A percentile compares a stretch with the other conserved stretches of the same genome.
These are phyloP conservation scores for Phylloporus arenicola DNA, from an alignment of 768 basidiomycete species.

Conservation along the genomic window DNA sequence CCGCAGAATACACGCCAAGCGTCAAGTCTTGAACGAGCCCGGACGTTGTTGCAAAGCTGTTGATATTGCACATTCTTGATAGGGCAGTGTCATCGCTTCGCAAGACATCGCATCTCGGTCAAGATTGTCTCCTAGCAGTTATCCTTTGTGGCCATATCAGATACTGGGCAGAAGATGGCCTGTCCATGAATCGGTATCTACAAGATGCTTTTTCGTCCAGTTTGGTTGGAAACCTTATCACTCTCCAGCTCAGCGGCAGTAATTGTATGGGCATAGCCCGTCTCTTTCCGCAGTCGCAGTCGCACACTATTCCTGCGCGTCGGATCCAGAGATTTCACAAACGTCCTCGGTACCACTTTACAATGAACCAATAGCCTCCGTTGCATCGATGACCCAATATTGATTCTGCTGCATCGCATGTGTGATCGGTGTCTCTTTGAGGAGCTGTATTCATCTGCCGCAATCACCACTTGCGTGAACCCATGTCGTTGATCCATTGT, in stretches of 20 bases:
- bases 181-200: not conserved
- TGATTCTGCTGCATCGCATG: slow-evolving; percentile 3
- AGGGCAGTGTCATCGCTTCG: slow-evolving; percentile 9
- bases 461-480: not conserved
- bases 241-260: slow-evolving; percentile 12
- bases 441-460: slow-evolving; percentile 3
- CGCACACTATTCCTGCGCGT: not conserved
- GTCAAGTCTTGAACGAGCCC: not conserved
- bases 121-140: not conserved
- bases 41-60: slow-evolving; percentile 7
- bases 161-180: not conserved
- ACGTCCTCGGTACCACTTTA: not conserved
- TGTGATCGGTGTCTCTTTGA: not conserved
- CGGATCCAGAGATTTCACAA: not conserved
- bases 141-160: not conserved
- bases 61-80: not conserved
- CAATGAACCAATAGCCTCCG: not conserved
- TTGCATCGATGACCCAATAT: not conserved
- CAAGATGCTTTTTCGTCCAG: not conserved
- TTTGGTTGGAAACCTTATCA: slow-evolving; percentile 12
- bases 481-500: not conserved
- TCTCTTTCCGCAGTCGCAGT: not conserved
- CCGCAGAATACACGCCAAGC: not conserved
- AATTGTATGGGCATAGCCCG: slow-evolving; percentile 5
- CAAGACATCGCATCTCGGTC: not conserved